Conservation (phyloP, 768 basidiomycete species). For the Cantharellus cinnabarinus region DNA sequence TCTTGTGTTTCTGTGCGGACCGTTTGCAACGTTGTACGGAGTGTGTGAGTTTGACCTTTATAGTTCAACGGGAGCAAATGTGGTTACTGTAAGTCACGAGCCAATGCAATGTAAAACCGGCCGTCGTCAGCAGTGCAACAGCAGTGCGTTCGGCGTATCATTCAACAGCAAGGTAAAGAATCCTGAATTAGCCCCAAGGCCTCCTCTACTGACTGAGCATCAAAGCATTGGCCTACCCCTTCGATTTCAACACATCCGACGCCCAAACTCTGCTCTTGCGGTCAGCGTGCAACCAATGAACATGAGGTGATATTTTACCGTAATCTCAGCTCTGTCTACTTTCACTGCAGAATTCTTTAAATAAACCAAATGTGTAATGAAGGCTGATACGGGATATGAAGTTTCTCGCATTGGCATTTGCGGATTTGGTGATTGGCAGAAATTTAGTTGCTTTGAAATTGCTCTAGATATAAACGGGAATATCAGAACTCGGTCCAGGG, state of each 20-base stretch:
- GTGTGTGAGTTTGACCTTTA: too few relatives aligned
- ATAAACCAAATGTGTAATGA: conserved; percentile 71
- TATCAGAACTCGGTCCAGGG: neutral
- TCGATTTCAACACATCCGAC: neutral
- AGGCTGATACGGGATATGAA: conserved; percentile 50
- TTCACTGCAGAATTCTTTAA: conserved; percentile 39
- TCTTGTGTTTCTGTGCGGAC: too few relatives aligned
- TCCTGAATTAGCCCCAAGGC: neutral
- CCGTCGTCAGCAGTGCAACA: too few relatives aligned
- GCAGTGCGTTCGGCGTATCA: too few relatives aligned
- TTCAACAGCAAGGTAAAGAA: too few relatives aligned
- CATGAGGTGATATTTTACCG: conserved; percentile 25
- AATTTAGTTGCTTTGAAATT: neutral
- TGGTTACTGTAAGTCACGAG: too few relatives aligned
- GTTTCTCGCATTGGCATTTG: conserved; percentile 10
- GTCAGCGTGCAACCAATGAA: neutral
- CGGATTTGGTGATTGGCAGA: conserved; percentile 21
- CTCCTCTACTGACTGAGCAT: neutral
- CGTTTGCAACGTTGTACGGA: too few relatives aligned
- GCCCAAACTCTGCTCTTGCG: neutral
- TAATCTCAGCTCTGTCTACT: conserved; percentile 40
- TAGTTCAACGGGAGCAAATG: too few relatives aligned
- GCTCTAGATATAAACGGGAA: neutral
- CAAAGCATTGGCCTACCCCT: neutral
- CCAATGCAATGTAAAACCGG: too few relatives aligned